Conservation (phyloP, 306 rosid genomes). For the Gynostemma pentaphyllum region DNA sequence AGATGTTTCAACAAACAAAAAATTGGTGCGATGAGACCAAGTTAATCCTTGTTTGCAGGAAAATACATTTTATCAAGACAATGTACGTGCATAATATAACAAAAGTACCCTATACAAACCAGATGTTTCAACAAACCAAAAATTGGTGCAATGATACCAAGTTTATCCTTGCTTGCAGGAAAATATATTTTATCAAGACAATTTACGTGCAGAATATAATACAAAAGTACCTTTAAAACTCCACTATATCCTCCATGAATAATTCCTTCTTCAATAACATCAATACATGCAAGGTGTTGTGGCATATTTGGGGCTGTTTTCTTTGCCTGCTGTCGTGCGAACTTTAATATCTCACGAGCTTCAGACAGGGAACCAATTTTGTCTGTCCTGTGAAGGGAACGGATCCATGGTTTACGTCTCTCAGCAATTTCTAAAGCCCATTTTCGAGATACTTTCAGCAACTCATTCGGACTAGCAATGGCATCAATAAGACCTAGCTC, state of each 20-base stretch:
- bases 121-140: constrained; percentile 7
- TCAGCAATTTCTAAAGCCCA: constrained; percentile 86
- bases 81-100: not conserved
- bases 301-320: constrained; percentile 80
- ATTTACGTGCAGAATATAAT: not conserved
- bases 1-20: constrained; percentile 8
- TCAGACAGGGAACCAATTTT: constrained; percentile 64
- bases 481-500: constrained; percentile 84
- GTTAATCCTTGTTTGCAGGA: constrained; percentile 10
- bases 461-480: constrained; percentile 61
- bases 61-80: not conserved
- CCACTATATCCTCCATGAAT: constrained; percentile 96
- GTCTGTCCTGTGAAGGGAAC: constrained; percentile 85
- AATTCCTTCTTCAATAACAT: constrained; percentile 78
- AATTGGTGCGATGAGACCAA: not conserved
- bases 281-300: constrained; percentile 82
- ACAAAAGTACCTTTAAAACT: constrained; percentile 52
- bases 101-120: constrained; percentile 43
- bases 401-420: constrained; percentile 68
- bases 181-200: not conserved
- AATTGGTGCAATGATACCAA: not conserved
- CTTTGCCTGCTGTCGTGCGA: constrained; percentile 57
- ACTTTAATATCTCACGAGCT: constrained; percentile 48
- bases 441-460: constrained; percentile 54
- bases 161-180: constrained; percentile 10